Percentiles rank a stretch among this genome's conserved stretches.
These are phyloP conservation scores for Leishmania lainsoni DNA, from an alignment of 208 protist genomes.

Conservation along the genomic window DNA sequence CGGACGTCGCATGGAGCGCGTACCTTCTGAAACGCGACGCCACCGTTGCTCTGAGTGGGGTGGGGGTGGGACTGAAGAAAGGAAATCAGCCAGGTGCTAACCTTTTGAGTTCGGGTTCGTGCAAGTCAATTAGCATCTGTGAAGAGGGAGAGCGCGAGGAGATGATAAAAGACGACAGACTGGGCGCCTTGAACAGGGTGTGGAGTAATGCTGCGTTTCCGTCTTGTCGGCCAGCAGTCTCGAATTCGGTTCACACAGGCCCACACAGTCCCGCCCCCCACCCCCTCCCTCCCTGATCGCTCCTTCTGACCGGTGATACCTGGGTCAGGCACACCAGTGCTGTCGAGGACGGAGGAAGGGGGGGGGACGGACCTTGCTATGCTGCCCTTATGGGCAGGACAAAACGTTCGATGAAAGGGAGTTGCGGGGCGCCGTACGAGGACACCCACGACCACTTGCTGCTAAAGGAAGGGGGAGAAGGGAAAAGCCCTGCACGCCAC, in stretches of 20 bases:
- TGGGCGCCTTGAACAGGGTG: not conserved
- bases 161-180: not conserved
- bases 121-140: not conserved
- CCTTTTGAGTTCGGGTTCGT: not conserved
- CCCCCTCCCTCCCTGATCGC: not conserved
- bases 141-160: not conserved
- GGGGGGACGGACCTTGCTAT: not conserved
- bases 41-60: not conserved
- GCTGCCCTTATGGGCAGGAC: not conserved
- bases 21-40: not conserved
- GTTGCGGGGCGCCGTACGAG: not conserved
- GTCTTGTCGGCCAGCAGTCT: not conserved
- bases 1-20: not conserved
- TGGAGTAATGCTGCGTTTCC: not conserved
- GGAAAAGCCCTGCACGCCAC: not conserved
- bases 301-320: not conserved
- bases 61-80: not conserved
- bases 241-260: not conserved
- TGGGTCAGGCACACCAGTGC: not conserved
- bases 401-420: not conserved
- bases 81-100: not conserved
- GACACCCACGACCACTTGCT: not conserved
- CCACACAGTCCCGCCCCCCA: too few relatives aligned
- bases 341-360: not conserved
- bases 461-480: slow-evolving; percentile 7